Conservation (phyloP, 129 eudicot genomes). For the Glebionis coronaria region DNA sequence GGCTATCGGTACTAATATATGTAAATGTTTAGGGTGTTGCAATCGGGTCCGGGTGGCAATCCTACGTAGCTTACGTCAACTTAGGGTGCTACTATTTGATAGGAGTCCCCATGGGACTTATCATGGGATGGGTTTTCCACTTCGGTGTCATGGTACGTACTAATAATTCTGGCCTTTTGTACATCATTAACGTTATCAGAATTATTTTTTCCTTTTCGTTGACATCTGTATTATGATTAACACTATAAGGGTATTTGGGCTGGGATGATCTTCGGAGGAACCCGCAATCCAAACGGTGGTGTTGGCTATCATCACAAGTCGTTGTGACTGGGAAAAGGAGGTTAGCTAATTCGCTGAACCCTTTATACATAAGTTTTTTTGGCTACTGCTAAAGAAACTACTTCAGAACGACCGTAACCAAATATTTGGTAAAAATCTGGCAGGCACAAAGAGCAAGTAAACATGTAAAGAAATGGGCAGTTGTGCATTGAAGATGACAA, state of each 20-base stretch:
- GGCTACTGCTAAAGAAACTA: background rate
- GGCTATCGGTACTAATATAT: background rate
- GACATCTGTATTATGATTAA: background rate
- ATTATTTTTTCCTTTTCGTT: background rate
- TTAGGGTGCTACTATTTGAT: slow-evolving; percentile 70
- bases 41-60: slow-evolving; percentile 96
- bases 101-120: slow-evolving; percentile 72
- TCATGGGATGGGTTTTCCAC: slow-evolving; percentile 74
- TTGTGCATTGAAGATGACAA: slow-evolving; percentile 27
- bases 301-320: slow-evolving; percentile 53
- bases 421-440: background rate
- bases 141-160: slow-evolving; percentile 88
- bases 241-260: slow-evolving; percentile 77
- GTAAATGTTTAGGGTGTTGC: slow-evolving; percentile 63
- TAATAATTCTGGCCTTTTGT: slow-evolving; percentile 1
- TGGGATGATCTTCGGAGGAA: slow-evolving; percentile 99
- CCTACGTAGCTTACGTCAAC: slow-evolving; percentile 75
- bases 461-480: slow-evolving; percentile 44
- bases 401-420: too few relatives aligned
- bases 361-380: background rate
- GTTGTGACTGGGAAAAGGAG: slow-evolving; percentile 93
- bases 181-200: background rate
- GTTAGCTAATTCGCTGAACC: slow-evolving; percentile 21
- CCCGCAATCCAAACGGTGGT: slow-evolving; percentile 79
- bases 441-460: slow-evolving; percentile 41